These are phyloP conservation scores for Heliosperma pusillum DNA, from an alignment of 148 eudicot species.

Conservation along the genomic window DNA sequence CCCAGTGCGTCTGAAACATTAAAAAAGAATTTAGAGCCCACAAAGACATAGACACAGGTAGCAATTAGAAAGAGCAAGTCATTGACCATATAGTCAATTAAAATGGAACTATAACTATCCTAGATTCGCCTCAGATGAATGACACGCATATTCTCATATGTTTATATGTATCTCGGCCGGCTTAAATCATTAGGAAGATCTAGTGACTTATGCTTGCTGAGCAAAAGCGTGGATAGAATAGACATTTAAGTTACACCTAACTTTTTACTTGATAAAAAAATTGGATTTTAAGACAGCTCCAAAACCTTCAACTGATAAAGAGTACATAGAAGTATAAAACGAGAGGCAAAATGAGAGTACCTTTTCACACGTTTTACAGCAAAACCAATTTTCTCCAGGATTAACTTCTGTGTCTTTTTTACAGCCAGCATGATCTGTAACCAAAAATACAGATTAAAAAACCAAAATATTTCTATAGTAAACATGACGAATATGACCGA, in stretches of 20 bases:
- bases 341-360: slow-evolving; percentile 33
- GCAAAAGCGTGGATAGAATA: not conserved
- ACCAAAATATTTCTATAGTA: not conserved
- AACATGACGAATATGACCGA: not conserved
- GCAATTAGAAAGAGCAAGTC: not conserved
- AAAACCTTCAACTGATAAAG: not conserved
- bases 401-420: slow-evolving; percentile 34
- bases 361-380: slow-evolving; percentile 64
- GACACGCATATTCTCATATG: not conserved
- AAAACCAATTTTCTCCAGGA: slow-evolving; percentile 67
- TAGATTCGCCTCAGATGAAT: not conserved
- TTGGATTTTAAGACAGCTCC: not conserved
- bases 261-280: not conserved
- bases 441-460: slow-evolving; percentile 11
- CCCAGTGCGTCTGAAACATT: slow-evolving; percentile 55
- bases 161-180: no score
- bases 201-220: no score
- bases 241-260: not conserved
- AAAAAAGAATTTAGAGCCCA: slow-evolving; percentile 12
- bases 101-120: not conserved
- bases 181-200: no score
- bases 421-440: slow-evolving; percentile 78
- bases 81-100: not conserved
- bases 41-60: not conserved
- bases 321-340: not conserved